phyloP scores from a whole-genome alignment of 805 yeast genomes.

The Saturnispora quitensis region DNA sequence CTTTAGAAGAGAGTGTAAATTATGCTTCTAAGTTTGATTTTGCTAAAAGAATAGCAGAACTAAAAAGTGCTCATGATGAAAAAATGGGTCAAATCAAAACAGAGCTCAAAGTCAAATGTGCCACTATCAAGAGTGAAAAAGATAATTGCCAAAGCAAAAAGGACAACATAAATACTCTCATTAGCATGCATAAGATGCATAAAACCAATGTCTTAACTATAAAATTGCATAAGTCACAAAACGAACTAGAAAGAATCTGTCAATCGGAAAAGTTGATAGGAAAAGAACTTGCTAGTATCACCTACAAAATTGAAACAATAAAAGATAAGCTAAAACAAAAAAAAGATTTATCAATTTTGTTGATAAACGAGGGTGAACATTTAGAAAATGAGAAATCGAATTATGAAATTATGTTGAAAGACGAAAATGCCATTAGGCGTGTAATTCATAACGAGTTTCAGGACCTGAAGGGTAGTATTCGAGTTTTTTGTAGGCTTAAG shows the following conservation, averaged over 20 bases:
- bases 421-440: constrained; percentile 37
- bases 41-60: background rate
- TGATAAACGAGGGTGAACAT: background rate
- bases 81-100: background rate
- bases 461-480: constrained; percentile 82
- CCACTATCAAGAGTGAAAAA: background rate
- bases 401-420: constrained; percentile 21
- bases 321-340: background rate
- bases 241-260: background rate
- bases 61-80: background rate
- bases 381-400: background rate
- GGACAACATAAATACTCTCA: background rate
- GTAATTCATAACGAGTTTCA: constrained; percentile 65
- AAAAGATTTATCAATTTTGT: background rate
- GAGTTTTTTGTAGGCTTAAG: constrained; percentile 82
- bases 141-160: background rate
- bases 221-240: background rate
- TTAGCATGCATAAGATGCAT: background rate
- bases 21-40: constrained; percentile 5
- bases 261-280: background rate
- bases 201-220: background rate
- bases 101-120: background rate
- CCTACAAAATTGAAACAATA: background rate
- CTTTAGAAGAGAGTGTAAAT: background rate
- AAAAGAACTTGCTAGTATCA: background rate